Evolutionary conservation across 2,329 filamentous ascomycete species (phyloP), one percentile per base, ranked within the genome.

Genomic region (Basipetospora chlamydospora): DNA sequence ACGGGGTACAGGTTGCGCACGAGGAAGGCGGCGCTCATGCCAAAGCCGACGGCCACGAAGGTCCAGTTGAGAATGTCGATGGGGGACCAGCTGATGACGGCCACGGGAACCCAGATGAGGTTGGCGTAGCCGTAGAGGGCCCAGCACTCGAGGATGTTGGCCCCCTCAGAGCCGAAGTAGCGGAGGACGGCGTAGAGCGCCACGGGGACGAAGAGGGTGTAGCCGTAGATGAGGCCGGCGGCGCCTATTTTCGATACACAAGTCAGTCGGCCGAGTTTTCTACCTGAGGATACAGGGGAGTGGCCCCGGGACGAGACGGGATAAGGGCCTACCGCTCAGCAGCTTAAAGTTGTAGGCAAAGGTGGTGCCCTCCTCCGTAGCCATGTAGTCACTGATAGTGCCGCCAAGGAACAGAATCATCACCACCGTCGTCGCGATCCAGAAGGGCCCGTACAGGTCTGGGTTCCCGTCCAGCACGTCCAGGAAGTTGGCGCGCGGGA

Each of bases 351-450:
- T 86, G 58, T 96, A 96, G 32, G 78, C 77, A 56, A 95, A 95
- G 40, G 81, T 76, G 16, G 73, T 70, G 37, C 73, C 70, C n/a
- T 64, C 66, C 29, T 71, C 72, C 17, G 69, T 69, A 18, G 81
- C 74, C 34, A 95, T 63, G 57, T 93, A 96, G 58, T 90, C 80
- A 53, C 80, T 92, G 45, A 98, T 94, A 0, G 90, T 96, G 10
- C 90, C 90, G 1, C 88, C 90, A 30, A 98, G 57, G 60, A 98
- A 98, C 22, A 98, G 62, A 41, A 98, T 96, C 44, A 98, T 72
- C 10, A 98, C 80, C 8, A 98, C 90, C 1, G 90, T 96, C 1
- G 90, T 96, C 8, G 90, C 90, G 60, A 98, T 96, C 90, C 90
- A 98, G 54, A 96, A 86, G 1, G 90, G 90, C 1, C 88, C 88